Evolutionary conservation across 164 flowering plant species (phyloP).

Genomic region (Tetrastigma voinierianum): DNA sequence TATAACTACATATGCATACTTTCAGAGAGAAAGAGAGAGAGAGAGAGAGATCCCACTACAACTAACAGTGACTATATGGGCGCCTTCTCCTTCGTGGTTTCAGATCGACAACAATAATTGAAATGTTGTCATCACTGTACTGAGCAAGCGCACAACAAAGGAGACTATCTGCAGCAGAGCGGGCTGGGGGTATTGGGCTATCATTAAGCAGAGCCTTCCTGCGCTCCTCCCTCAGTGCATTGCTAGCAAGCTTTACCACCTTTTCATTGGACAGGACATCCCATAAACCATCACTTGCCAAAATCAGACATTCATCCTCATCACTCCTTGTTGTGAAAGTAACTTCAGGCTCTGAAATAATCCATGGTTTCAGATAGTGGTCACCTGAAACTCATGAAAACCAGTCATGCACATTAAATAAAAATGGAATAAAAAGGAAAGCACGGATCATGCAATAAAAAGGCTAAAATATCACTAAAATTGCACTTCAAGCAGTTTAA

Average conservation of each 20-base stretch:
- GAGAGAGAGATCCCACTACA: too few relatives aligned
- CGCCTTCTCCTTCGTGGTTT: neutral
- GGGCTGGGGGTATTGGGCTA: neutral
- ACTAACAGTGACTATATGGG: too few relatives aligned
- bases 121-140: neutral
- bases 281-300: neutral
- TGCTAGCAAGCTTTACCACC: too few relatives aligned
- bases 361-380: conserved; percentile 1
- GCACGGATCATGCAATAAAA: too few relatives aligned
- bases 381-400: neutral
- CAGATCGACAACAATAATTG: neutral
- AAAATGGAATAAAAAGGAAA: too few relatives aligned
- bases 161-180: neutral
- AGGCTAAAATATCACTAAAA: too few relatives aligned
- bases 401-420: too few relatives aligned
- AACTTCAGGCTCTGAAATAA: neutral
- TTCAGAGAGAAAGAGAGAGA: too few relatives aligned
- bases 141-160: neutral
- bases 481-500: too few relatives aligned
- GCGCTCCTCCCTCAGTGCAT: too few relatives aligned
- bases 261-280: too few relatives aligned
- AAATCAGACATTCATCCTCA: neutral
- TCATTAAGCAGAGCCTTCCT: neutral
- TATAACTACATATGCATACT: too few relatives aligned
- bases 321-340: neutral